Evolutionary conservation across 2,329 filamentous ascomycete genomes (phyloP).

Genomic region (Penicillium brevicompactum): DNA sequence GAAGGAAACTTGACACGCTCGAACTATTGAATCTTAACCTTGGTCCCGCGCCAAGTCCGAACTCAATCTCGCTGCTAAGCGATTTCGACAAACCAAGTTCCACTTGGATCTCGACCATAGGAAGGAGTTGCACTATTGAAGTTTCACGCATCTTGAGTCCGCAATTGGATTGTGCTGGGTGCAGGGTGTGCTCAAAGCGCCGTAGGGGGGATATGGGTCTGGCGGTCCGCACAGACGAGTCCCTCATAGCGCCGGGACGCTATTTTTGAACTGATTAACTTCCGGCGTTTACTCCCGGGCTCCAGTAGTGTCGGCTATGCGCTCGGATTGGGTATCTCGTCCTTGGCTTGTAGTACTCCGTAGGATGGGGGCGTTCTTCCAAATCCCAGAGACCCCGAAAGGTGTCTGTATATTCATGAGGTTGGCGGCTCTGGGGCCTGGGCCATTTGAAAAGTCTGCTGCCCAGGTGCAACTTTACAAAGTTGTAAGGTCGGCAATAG

Average conservation of each 20-base stretch:
- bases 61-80: not conserved
- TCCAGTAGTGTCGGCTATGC: too few relatives aligned
- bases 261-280: not conserved
- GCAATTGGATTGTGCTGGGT: not conserved
- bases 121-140: not conserved
- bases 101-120: not conserved
- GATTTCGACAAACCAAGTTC: not conserved
- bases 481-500: too few relatives aligned
- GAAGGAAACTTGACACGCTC: constrained; percentile 5
- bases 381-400: too few relatives aligned
- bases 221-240: not conserved
- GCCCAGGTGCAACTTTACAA: too few relatives aligned
- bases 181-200: not conserved
- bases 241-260: not conserved
- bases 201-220: not conserved
- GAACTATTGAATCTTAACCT: constrained; percentile 12
- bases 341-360: too few relatives aligned
- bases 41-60: not conserved
- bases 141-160: not conserved
- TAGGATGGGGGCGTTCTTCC: too few relatives aligned
- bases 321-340: too few relatives aligned
- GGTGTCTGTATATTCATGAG: too few relatives aligned
- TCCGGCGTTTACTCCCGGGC: not conserved
- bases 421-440: too few relatives aligned
- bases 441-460: too few relatives aligned